phyloP scores from a whole-genome alignment of 352 stramenopile species.

The Phytophthora podocarpi region DNA sequence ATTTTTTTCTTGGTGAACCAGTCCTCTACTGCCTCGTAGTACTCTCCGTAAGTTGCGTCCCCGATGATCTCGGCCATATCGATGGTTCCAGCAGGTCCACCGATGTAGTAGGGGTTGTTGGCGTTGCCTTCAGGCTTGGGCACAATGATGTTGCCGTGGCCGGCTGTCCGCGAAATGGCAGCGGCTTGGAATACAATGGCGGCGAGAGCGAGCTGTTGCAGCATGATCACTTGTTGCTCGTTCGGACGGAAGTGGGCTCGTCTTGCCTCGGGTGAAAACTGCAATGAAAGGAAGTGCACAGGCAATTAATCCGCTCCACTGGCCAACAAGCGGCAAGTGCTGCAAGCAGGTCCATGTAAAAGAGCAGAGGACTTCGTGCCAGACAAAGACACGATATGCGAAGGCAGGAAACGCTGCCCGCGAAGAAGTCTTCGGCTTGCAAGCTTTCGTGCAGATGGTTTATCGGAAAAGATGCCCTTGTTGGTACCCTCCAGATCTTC shows the following conservation, averaged over 20 bases:
- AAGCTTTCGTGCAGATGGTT: conserved; percentile 11
- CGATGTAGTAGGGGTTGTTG: conserved; percentile 25
- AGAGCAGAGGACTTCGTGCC: not conserved
- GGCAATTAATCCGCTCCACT: not conserved
- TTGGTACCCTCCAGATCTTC: not conserved
- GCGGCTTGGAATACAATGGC: conserved; percentile 19
- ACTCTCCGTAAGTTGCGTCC: conserved; percentile 27
- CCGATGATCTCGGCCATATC: conserved; percentile 34
- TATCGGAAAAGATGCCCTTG: conserved; percentile 10
- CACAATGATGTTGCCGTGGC: conserved; percentile 36
- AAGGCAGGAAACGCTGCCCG: not conserved
- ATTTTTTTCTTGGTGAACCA: conserved; percentile 39
- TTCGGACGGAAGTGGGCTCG: not conserved
- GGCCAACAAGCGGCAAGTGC: no score
- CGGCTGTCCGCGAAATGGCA: conserved; percentile 7
- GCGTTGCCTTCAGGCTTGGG: conserved; percentile 24
- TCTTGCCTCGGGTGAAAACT: conserved; percentile 10
- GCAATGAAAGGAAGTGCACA: conserved; percentile 22
- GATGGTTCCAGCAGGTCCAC: conserved; percentile 29
- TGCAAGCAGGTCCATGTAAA: conserved; percentile 21
- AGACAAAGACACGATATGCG: conserved; percentile 6
- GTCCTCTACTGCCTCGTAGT: conserved; percentile 30
- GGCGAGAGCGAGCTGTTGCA: conserved; percentile 23
- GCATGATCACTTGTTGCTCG: conserved; percentile 16
- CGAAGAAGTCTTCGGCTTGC: conserved; percentile 4